Conservation (phyloP, 192 early-diverging fungal genomes). For the Geranomyces michiganensis region DNA sequence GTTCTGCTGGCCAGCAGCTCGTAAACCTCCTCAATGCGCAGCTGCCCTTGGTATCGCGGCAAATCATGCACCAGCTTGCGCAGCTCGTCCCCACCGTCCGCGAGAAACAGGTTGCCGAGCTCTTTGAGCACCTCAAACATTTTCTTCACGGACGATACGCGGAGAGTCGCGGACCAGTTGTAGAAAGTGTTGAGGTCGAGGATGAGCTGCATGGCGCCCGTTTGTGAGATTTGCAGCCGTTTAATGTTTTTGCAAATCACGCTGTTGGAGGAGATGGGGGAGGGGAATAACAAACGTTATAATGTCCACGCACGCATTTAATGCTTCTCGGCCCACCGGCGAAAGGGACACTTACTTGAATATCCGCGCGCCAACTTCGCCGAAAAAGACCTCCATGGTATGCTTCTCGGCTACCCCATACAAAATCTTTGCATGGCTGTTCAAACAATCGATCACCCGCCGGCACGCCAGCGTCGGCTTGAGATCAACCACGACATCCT, state of each 20-base stretch:
- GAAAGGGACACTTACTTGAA: constrained; percentile 72
- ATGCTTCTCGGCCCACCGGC: neutral
- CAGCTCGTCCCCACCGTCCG: constrained; percentile 70
- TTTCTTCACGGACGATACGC: constrained; percentile 66
- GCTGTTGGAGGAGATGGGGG: constrained; percentile 41
- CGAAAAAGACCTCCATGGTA: constrained; percentile 87
- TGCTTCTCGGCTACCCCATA: constrained; percentile 77
- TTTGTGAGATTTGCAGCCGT: constrained; percentile 74
- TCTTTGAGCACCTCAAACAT: constrained; percentile 80
- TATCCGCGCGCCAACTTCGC: constrained; percentile 83
- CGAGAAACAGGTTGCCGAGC: constrained; percentile 80
- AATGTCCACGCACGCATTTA: too few species aligned
- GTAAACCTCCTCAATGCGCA: constrained; percentile 80
- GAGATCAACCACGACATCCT: constrained; percentile 57
- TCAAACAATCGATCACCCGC: constrained; percentile 76
- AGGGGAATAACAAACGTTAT: neutral
- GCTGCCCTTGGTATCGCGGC: constrained; percentile 70
- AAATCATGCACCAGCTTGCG: constrained; percentile 77
- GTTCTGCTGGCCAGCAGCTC: constrained; percentile 76
- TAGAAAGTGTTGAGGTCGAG: constrained; percentile 83
- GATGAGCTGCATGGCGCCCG: constrained; percentile 91
- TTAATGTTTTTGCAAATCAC: constrained; percentile 84
- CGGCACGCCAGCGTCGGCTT: constrained; percentile 82
- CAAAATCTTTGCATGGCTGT: constrained; percentile 74
- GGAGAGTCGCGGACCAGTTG: constrained; percentile 66